Evolutionary conservation across 805 yeast genomes (phyloP).

Genomic region (Tetrapisispora taiwanensis): DNA sequence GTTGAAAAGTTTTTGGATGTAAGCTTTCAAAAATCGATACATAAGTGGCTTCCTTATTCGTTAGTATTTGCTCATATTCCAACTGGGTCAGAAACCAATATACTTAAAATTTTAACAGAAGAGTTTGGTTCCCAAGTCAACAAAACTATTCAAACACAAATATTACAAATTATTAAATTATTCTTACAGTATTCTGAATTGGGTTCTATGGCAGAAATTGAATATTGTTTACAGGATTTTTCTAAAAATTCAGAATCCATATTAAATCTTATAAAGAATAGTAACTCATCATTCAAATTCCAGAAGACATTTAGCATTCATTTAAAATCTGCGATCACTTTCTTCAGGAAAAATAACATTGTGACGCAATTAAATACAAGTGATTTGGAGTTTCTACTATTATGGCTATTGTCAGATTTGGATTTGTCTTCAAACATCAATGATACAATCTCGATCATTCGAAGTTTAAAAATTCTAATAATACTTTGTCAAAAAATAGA

Average conservation of each 20-base stretch:
- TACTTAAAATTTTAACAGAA: conserved; percentile 7
- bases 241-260: background rate
- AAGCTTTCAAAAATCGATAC: conserved; percentile 4
- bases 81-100: conserved; percentile 7
- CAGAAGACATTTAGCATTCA: conserved; percentile 14
- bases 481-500: conserved; percentile 4
- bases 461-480: conserved; percentile 15
- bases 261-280: background rate
- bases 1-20: background rate
- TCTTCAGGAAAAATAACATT: conserved; percentile 5
- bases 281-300: conserved; percentile 3
- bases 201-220: conserved; percentile 9
- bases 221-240: conserved; percentile 2
- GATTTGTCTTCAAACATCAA: conserved; percentile 3
- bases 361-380: background rate
- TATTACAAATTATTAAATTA: conserved; percentile 7
- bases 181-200: conserved; percentile 12
- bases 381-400: conserved; percentile 9
- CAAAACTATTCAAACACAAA: background rate
- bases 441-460: conserved; percentile 10
- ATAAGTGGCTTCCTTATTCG: conserved; percentile 8
- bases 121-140: conserved; percentile 7
- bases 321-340: conserved; percentile 4
- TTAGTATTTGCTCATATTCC: conserved; percentile 14
- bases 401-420: conserved; percentile 16